phyloP scores from a whole-genome alignment of 2,329 filamentous ascomycete genomes.

The Sclerotiophoma versabilis region DNA sequence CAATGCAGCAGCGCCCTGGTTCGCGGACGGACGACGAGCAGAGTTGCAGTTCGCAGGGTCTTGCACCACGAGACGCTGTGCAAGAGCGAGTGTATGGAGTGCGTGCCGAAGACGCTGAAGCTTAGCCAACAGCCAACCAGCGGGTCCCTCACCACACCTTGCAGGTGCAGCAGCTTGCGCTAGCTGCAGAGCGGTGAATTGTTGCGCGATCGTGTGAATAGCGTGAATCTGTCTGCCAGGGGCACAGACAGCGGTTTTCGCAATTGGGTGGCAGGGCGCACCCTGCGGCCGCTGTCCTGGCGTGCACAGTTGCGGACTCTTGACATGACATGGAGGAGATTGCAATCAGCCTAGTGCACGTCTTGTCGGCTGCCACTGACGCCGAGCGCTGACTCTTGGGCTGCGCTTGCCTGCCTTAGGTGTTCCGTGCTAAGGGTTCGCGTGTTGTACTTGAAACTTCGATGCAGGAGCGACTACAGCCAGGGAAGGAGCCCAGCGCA shows the following conservation, averaged over 20 bases:
- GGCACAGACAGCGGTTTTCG: constrained; percentile 3
- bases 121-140: constrained; percentile 9
- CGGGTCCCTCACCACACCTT: not conserved
- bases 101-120: constrained; percentile 10
- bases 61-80: constrained; percentile 9
- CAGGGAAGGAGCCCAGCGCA: constrained; percentile 15
- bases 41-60: constrained; percentile 8
- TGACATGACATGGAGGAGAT: constrained; percentile 21
- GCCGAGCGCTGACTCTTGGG: constrained; percentile 12
- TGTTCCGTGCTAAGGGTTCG: constrained; percentile 24
- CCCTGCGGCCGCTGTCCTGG: not conserved
- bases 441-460: constrained; percentile 35
- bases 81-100: constrained; percentile 10
- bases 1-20: constrained; percentile 8
- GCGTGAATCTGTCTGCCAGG: constrained; percentile 16
- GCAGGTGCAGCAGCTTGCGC: constrained; percentile 4
- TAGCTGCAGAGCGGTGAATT: constrained; percentile 16
- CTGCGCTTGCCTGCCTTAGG: constrained; percentile 4
- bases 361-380: constrained; percentile 13
- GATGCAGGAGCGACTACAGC: constrained; percentile 17
- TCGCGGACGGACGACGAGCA: not conserved
- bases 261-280: constrained; percentile 6
- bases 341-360: constrained; percentile 20
- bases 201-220: constrained; percentile 18
- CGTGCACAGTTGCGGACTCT: constrained; percentile 13